A percentile compares a stretch with the other conserved stretches of the same genome.
phyloP scores from a whole-genome alignment of 768 basidiomycete genomes.

The Xerocomellus amylosporus region DNA sequence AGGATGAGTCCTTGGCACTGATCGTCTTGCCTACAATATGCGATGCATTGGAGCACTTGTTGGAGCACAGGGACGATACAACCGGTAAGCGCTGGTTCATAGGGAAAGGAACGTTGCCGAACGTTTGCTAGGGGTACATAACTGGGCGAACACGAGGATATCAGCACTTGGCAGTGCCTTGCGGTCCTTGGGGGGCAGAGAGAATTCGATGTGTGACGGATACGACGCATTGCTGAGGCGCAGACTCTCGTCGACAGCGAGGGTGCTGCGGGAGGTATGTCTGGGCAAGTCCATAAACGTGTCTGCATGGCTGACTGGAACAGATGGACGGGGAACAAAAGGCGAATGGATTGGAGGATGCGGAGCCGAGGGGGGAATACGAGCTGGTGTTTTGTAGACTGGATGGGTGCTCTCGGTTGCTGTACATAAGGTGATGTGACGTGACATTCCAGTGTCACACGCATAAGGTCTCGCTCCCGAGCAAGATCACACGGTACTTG shows the following conservation, averaged over 20 bases:
- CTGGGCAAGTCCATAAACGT: neutral
- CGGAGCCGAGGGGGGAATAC: neutral
- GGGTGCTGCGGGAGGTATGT: conserved; percentile 31
- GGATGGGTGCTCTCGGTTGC: conserved; percentile 12
- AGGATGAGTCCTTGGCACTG: conserved; percentile 51
- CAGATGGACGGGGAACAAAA: conserved; percentile 1
- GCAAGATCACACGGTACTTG: conserved; percentile 6
- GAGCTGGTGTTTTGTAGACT: conserved; percentile 24
- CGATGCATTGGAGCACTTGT: conserved; percentile 42
- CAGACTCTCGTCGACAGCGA: conserved; percentile 29
- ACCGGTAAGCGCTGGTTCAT: conserved; percentile 25
- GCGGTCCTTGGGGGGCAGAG: conserved; percentile 25
- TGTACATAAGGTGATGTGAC: conserved; percentile 26
- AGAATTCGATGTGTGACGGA: conserved; percentile 6
- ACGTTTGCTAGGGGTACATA: conserved; percentile 10
- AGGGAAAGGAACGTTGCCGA: neutral
- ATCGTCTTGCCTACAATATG: conserved; percentile 51
- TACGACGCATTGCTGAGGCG: conserved; percentile 33
- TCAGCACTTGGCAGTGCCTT: conserved; percentile 42
- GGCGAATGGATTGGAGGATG: no score
- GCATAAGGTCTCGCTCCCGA: conserved; percentile 14
- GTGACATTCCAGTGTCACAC: conserved; percentile 19
- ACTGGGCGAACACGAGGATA: conserved; percentile 43
- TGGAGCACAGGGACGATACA: conserved; percentile 23
- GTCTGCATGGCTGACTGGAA: neutral